Base-by-base conservation (phyloP, 768 basidiomycete species). In the Termitomyces sp. region DNA sequence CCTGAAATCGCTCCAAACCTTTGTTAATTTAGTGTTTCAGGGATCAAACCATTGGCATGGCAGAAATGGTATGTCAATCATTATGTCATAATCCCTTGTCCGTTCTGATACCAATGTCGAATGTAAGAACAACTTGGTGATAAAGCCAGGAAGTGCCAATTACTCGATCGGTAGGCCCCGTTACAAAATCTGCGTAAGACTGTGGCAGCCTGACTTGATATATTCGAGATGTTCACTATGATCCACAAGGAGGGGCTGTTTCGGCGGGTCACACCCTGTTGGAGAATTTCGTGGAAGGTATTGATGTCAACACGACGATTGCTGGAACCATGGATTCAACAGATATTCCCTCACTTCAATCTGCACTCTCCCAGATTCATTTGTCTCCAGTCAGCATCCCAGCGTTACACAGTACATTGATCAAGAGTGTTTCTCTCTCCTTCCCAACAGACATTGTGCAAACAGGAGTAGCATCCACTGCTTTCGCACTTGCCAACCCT, bases 251-350 rank as follows among this genome's bases (percentile, higher is more conserved):
- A 6, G 70, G 64, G 21, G 80, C 82, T 6, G 68, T 73, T n/a
- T 63, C 74, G 1, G 79, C 84, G 1, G 87, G 88, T 21, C 76
- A 73, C 52, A 63, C 64, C 9, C 64, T 89, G 58, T 75, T 90
- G 46, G 79, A 86, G 68, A 84, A 86, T 65, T 89, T 82, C 63
- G 67, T 90, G n/a, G 82, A 86, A 69, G 88, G 85, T 17, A 60
- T 82, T 30, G 70, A 81, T 57, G 79, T 79, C 7, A 71, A 73
- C 44, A 83, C 82, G 1, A 72, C 73, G 5, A 88, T 90, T 52
- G 62, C 70, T 7, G 88, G 88, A 5, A 74, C 78, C 12, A 74
- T 72, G 1, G 72, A 62, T 39, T 82, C 86, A 3, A 89, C 86
- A 0, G 70, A 74, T 0, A 82, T 89, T 16, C 72, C 72, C 39